Evolutionary conservation across 192 early-diverging fungal species (phyloP).

Genomic region (Coemansia sp.): DNA sequence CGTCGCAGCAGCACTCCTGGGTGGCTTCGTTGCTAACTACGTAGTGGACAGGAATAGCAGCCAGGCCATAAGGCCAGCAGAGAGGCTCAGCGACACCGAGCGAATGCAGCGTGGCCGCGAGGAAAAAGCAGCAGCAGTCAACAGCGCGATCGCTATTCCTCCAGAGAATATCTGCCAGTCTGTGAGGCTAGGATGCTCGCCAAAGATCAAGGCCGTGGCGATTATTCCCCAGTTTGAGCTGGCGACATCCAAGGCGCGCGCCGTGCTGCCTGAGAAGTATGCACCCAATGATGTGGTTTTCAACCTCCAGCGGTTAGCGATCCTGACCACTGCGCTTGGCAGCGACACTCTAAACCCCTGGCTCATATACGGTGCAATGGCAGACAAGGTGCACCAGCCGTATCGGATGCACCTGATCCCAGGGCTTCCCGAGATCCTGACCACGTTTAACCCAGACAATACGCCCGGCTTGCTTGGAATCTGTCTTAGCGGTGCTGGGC

Average conservation of each 20-base stretch:
- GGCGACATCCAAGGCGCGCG: slow-evolving; percentile 87
- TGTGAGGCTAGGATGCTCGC: slow-evolving; percentile 66
- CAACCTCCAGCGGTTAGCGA: slow-evolving; percentile 94
- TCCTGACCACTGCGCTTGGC: slow-evolving; percentile 82
- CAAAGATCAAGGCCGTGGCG: slow-evolving; percentile 71
- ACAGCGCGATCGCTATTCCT: slow-evolving; percentile 42
- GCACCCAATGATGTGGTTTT: slow-evolving; percentile 80
- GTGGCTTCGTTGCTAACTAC: slow-evolving; percentile 93
- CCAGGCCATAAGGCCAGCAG: slow-evolving; percentile 25
- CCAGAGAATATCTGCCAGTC: slow-evolving; percentile 69
- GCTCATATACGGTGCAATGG: slow-evolving; percentile 90
- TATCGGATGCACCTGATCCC: slow-evolving; percentile 94
- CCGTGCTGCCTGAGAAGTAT: slow-evolving; percentile 80
- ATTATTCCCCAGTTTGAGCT: slow-evolving; percentile 92
- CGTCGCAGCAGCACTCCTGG: slow-evolving; percentile 89
- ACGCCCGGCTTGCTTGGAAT: slow-evolving; percentile 87
- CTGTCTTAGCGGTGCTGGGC: slow-evolving; percentile 95
- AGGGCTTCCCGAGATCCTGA: slow-evolving; percentile 85
- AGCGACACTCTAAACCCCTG: slow-evolving; percentile 70
- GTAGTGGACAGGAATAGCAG: slow-evolving; percentile 57
- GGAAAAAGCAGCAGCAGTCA: slow-evolving; percentile 17
- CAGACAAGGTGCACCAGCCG: slow-evolving; percentile 94
- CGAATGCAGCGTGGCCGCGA: slow-evolving; percentile 21
- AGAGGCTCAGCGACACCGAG: slow-evolving; percentile 24
- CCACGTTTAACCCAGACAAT: slow-evolving; percentile 69